These are phyloP conservation scores for Verticillium longisporum DNA, from an alignment of 2,329 filamentous ascomycete genomes.

Conservation along the genomic window DNA sequence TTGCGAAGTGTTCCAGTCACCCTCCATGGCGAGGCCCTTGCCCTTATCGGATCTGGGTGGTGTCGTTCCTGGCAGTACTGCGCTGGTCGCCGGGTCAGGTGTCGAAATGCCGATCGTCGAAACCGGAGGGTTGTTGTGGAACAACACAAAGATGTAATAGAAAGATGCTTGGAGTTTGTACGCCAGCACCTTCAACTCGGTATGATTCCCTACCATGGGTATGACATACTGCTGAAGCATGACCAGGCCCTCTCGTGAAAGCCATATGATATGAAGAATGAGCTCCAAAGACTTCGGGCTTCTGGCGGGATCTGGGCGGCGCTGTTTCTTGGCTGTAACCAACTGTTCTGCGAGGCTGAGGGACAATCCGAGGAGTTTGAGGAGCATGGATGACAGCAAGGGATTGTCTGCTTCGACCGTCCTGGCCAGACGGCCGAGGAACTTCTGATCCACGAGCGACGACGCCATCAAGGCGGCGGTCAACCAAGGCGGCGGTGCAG, in stretches of 20 bases:
- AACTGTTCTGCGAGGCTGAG: slow-evolving; percentile 82
- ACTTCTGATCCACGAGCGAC: slow-evolving; percentile 96
- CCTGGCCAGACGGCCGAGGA: slow-evolving; percentile 81
- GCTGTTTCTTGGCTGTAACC: slow-evolving; percentile 73
- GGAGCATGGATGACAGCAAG: slow-evolving; percentile 74
- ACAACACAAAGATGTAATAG: slow-evolving; percentile 93
- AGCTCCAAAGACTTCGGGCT: slow-evolving; percentile 75
- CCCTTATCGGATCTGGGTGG: slow-evolving; percentile 37
- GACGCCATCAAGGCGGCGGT: slow-evolving; percentile 65
- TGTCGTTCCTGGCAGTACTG: slow-evolving; percentile 14
- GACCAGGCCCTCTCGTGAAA: slow-evolving; percentile 82
- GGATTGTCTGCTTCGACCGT: slow-evolving; percentile 71
- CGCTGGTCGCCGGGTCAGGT: slow-evolving; percentile 33
- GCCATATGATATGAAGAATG: slow-evolving; percentile 87
- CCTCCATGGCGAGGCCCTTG: slow-evolving; percentile 38
- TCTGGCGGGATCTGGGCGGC: slow-evolving; percentile 71
- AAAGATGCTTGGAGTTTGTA: slow-evolving; percentile 92
- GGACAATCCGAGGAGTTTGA: slow-evolving; percentile 85
- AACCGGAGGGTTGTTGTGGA: slow-evolving; percentile 83
- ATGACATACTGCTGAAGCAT: slow-evolving; percentile 85
- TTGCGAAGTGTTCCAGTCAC: slow-evolving; percentile 34
- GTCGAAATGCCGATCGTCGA: slow-evolving; percentile 51
- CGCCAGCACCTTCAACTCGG: slow-evolving; percentile 80
- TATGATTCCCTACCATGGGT: slow-evolving; percentile 71
- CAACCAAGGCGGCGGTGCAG: not conserved